These are phyloP conservation scores for Verticillium alfalfae DNA, from an alignment of 2,329 filamentous ascomycete genomes.

Conservation along the genomic window DNA sequence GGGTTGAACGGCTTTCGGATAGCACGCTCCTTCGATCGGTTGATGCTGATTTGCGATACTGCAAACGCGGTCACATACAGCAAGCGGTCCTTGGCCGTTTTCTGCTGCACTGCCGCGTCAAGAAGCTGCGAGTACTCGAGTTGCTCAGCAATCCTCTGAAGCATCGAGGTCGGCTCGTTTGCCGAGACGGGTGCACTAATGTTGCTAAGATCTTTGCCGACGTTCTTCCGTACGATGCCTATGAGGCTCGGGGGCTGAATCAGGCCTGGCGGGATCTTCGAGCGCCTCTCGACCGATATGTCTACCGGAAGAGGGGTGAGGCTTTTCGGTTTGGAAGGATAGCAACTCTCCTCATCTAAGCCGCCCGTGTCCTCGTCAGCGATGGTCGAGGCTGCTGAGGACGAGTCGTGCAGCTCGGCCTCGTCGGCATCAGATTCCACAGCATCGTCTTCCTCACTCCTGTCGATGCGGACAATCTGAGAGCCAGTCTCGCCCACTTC, in stretches of 20 bases:
- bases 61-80: constrained; percentile 88
- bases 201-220: constrained; percentile 93
- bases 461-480: constrained; percentile 68
- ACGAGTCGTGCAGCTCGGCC: constrained; percentile 46
- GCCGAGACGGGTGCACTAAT: constrained; percentile 97
- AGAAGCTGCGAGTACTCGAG: constrained; percentile 86
- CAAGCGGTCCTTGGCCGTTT: constrained; percentile 61
- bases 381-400: constrained; percentile 47
- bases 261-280: constrained; percentile 66
- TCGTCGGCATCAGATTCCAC: constrained; percentile 51
- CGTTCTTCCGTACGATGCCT: constrained; percentile 91
- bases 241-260: constrained; percentile 85
- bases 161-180: constrained; percentile 83
- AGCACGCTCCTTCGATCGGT: constrained; percentile 80
- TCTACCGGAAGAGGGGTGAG: constrained; percentile 72
- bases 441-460: constrained; percentile 59
- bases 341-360: constrained; percentile 57
- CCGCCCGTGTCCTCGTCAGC: constrained; percentile 50
- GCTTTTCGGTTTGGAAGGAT: constrained; percentile 70
- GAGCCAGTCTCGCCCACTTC: constrained; percentile 59
- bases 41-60: constrained; percentile 76
- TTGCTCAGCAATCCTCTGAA: constrained; percentile 86
- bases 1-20: constrained; percentile 97
- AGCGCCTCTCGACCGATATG: constrained; percentile 59
- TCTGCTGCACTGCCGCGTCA: constrained; percentile 64